A percentile compares a stretch with the other conserved stretches of the same genome.
Conservation (phyloP, 108 stramenopile species). For the Nitzschia inconspicua region DNA sequence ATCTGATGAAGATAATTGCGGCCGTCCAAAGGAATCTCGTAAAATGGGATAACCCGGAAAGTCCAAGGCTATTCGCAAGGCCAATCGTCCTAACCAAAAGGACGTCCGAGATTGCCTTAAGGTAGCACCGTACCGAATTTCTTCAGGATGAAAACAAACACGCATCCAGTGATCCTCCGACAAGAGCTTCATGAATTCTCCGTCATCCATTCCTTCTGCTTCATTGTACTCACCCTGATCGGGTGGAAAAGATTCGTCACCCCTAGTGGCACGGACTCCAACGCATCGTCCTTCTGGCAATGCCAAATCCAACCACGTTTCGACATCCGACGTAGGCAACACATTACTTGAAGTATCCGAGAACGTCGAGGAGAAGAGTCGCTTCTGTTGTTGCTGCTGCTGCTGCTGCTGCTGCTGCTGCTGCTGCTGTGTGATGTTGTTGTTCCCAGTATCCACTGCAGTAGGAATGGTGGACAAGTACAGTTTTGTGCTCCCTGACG, state of each 20-base stretch:
- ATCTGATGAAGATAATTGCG: too few relatives aligned
- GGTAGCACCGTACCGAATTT: conserved; percentile 48
- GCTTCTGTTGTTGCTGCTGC: too few relatives aligned
- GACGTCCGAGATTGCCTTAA: conserved; percentile 29
- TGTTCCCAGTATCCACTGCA: too few relatives aligned
- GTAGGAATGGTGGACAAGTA: too few relatives aligned
- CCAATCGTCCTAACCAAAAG: conserved; percentile 77
- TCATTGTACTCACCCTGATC: neutral
- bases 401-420: too few relatives aligned
- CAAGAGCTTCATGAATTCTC: too few relatives aligned
- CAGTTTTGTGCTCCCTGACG: too few relatives aligned
- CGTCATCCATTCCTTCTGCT: neutral
- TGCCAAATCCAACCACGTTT: conserved; percentile 29
- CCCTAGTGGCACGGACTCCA: conserved; percentile 20
- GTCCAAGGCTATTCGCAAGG: conserved; percentile 58
- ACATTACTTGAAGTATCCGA: too few relatives aligned
- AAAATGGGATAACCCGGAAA: conserved; percentile 43
- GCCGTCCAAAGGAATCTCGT: conserved; percentile 68
- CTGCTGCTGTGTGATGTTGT: too few relatives aligned
- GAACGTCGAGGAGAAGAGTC: too few relatives aligned
- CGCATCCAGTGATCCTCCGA: conserved; percentile 51
- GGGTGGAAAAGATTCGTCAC: neutral
- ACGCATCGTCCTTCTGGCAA: conserved; percentile 55
- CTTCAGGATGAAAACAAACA: conserved; percentile 49
- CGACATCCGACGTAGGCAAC: too few relatives aligned